A percentile compares a stretch with the other conserved stretches of the same genome.
These are phyloP conservation scores for Serendipita sp. DNA, from an alignment of 768 basidiomycete species.

Conservation along the genomic window DNA sequence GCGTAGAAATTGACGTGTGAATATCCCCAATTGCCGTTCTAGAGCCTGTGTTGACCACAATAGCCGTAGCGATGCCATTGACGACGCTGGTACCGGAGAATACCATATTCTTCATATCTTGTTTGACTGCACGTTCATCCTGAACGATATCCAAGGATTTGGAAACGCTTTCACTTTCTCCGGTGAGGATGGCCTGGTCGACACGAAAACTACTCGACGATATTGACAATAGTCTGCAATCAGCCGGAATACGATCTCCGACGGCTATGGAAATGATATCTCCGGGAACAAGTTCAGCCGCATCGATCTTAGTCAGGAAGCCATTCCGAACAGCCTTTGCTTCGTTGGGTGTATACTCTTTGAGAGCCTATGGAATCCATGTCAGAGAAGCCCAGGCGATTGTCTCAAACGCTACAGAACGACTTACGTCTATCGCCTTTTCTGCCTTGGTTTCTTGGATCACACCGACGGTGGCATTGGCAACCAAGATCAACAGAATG, in stretches of 20 bases:
- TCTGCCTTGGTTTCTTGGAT: slow-evolving; percentile 95
- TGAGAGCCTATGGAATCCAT: slow-evolving; percentile 50
- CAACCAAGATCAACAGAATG: slow-evolving; percentile 87
- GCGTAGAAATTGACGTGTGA: slow-evolving; percentile 85
- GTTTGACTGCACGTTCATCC: slow-evolving; percentile 76
- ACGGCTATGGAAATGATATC: slow-evolving; percentile 84
- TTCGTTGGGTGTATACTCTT: slow-evolving; percentile 94
- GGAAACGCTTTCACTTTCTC: slow-evolving; percentile 78
- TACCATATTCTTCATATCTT: slow-evolving; percentile 94
- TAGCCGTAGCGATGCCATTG: slow-evolving; percentile 72
- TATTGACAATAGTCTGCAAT: slow-evolving; percentile 77
- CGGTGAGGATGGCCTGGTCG: slow-evolving; percentile 93
- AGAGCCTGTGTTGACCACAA: slow-evolving; percentile 76
- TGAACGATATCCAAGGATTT: slow-evolving; percentile 54
- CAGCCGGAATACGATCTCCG: slow-evolving; percentile 90
- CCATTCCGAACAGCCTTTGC: slow-evolving; percentile 75
- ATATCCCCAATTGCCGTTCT: slow-evolving; percentile 92
- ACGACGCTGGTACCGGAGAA: slow-evolving; percentile 95
- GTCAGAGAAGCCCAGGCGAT: not conserved
- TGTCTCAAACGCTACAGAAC: not conserved
- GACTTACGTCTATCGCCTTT: slow-evolving; percentile 85
- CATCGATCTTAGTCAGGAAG: slow-evolving; percentile 54
- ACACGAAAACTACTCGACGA: slow-evolving; percentile 86
- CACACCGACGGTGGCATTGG: slow-evolving; percentile 95
- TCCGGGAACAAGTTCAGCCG: slow-evolving; percentile 82